phyloP scores from a whole-genome alignment of 1,284 basidiomycete genomes.

The Afroboletus lepidellus region DNA sequence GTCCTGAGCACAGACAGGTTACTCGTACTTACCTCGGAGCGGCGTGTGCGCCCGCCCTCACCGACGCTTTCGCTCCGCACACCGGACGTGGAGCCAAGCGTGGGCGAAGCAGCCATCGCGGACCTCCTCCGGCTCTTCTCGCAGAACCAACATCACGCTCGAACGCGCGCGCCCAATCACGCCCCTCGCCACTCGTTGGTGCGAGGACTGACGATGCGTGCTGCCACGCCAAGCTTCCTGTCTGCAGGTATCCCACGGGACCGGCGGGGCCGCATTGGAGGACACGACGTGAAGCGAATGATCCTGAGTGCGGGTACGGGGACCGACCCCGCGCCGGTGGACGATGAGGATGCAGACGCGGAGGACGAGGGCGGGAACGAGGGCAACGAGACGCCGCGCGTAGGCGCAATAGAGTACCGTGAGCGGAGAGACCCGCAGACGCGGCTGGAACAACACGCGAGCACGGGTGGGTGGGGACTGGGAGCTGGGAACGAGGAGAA shows the following conservation, averaged over 20 bases:
- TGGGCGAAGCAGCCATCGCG: slow-evolving; percentile 61
- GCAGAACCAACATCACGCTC: slow-evolving; percentile 40
- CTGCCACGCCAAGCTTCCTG: slow-evolving; percentile 63
- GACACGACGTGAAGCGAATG: slow-evolving; percentile 40
- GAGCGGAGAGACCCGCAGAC: slow-evolving; percentile 22
- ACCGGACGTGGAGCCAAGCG: slow-evolving; percentile 41
- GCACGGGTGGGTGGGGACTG: slow-evolving; percentile 66
- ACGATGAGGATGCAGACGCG: slow-evolving; percentile 19
- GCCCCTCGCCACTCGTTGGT: slow-evolving; percentile 30
- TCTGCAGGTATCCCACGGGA: slow-evolving; percentile 71
- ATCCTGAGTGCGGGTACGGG: slow-evolving; percentile 20
- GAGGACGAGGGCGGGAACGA: slow-evolving; percentile 38
- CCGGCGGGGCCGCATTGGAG: slow-evolving; percentile 69
- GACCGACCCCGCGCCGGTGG: slow-evolving; percentile 9
- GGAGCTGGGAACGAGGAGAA: slow-evolving; percentile 55
- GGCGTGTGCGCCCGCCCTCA: slow-evolving; percentile 29
- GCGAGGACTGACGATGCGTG: slow-evolving; percentile 31
- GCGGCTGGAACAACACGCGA: slow-evolving; percentile 32
- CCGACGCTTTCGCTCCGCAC: slow-evolving; percentile 26
- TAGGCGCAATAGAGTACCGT: slow-evolving; percentile 34
- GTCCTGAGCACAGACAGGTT: slow-evolving; percentile 48
- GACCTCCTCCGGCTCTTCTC: slow-evolving; percentile 56
- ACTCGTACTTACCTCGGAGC: slow-evolving; percentile 66
- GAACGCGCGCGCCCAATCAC: slow-evolving; percentile 24
- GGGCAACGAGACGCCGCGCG: slow-evolving; percentile 55